Base-by-base conservation (phyloP, 371 early-diverging fungal species). In the Mucor plumbeus region DNA sequence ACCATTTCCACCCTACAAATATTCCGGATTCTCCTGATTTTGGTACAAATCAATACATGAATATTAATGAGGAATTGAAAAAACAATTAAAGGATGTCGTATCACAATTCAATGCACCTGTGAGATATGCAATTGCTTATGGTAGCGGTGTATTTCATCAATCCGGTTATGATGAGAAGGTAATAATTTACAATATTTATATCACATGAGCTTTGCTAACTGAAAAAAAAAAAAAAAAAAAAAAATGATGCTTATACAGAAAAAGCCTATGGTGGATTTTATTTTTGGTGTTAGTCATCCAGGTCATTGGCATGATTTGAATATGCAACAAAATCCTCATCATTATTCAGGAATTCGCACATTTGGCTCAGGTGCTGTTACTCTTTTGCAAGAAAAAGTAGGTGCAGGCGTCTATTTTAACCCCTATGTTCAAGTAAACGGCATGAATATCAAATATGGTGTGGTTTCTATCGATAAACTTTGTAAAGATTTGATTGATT, bases 271-370 rank as follows among this genome's bases (percentile, higher is more conserved):
- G 95, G 87, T 97, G 1, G 99, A 99, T 76, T 88, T 96, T 63
- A 90, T 99, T 26, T 95, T 99, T 84, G 98, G 91, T 17, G 99
- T 99, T 17, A 89, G 93, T n/a, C 95, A 97, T 76, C 92, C 98
- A 19, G 90, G 90, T 67, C 97, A 96, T 75, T 99, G 98, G 98
- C 99, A 99, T 69, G 92, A 93, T 38, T 84, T 96, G 61, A 99
- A 98, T 77, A 83, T 97, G 40, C 87, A 91, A 34, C 95, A 96
- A 73, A 88, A 97, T 74, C 91, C 90, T 11, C 81, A 88, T 40
- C 98, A 99, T 72, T 99, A 99, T 74, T 96, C 97, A 13, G 70
- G 88, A 33, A 59, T 96, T 68, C 83, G 87, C 31, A 74, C 67
- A 14, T 62, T 91, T 8, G 96, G 97, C 0, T 87, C 93, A 57